phyloP scores from a whole-genome alignment of 306 rosid species.

The Vigna trinervia region DNA sequence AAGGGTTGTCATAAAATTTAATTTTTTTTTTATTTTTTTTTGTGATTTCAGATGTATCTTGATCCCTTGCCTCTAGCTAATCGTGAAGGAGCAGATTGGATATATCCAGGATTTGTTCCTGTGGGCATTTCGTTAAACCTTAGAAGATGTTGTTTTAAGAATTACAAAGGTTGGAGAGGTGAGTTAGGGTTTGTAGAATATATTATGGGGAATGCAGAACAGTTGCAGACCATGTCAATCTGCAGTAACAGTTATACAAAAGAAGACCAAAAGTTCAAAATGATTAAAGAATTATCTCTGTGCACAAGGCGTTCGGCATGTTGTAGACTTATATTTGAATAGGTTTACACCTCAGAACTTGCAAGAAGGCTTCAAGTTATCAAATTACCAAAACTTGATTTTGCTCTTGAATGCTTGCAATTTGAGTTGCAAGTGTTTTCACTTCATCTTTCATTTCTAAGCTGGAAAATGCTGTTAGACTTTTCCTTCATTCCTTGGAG shows the following conservation, averaged over 20 bases:
- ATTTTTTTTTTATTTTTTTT: no score
- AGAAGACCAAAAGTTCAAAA: neutral
- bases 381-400: no score
- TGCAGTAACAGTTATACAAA: neutral
- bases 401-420: no score
- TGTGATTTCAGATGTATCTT: no score
- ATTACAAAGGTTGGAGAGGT: neutral
- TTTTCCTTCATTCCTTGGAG: no score
- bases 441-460: no score
- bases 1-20: no score
- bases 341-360: no score
- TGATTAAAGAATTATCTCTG: neutral
- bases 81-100: neutral
- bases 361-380: no score
- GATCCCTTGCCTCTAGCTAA: no score
- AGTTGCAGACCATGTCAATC: neutral
- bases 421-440: no score
- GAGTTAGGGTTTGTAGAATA: neutral
- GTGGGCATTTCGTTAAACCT: neutral
- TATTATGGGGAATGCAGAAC: neutral
- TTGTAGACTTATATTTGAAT: neutral
- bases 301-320: neutral
- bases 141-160: neutral
- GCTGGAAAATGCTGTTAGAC: no score
- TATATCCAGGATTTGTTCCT: neutral